Evolutionary conservation across 768 basidiomycete genomes (phyloP), one percentile per base, ranked within the genome.

Genomic region (Chalciporus piperatus): DNA sequence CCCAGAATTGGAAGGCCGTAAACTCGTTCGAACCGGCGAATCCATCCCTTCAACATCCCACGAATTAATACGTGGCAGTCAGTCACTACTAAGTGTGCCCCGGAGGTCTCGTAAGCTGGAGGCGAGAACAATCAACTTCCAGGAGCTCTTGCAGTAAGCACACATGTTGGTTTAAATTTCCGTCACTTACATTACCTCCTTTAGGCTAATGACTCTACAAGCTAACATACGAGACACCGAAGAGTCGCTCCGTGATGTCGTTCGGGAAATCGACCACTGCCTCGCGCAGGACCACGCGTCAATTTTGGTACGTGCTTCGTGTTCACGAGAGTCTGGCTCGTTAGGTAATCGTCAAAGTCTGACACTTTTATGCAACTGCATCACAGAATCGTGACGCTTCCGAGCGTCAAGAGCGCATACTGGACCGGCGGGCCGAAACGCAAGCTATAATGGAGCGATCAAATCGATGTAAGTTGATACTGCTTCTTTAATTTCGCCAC

Each of bases 131-230:
- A 80, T 84, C 10, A 74, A 68, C 11, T 84, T 78, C 75, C 84
- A 88, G 51, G 86, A 89, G 54, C 72, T 92, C 19, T 78, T 84
- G 60, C 83, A 83, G 90, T 92, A 53, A 54, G 83, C 68, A 27
- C 23, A 48, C 32, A 45, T 53, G 25, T 35, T 42, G n/a, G 43
- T 27, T 42, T 13, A 5, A 33, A 52, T 39, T 30, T 22, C 25
- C 13, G 12, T 32, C 30, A 23, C 22, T 46, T 45, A 47, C 52
- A 50, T 56, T 30, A 41, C 9, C 17, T 45, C 23, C 45, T 43
- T 32, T 49, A 87, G 85, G 60, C 67, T 85, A 23, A 76, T 75
- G 30, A 77, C 72, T 43, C 58, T 83, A 20, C 82, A 83, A 55
- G 71, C 77, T 30, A 73, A 72, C 54, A 77, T 85, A 51, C 53